Conservation (phyloP, 176 grass and related monocot genomes). For the Cenchrus fungigraminus region DNA sequence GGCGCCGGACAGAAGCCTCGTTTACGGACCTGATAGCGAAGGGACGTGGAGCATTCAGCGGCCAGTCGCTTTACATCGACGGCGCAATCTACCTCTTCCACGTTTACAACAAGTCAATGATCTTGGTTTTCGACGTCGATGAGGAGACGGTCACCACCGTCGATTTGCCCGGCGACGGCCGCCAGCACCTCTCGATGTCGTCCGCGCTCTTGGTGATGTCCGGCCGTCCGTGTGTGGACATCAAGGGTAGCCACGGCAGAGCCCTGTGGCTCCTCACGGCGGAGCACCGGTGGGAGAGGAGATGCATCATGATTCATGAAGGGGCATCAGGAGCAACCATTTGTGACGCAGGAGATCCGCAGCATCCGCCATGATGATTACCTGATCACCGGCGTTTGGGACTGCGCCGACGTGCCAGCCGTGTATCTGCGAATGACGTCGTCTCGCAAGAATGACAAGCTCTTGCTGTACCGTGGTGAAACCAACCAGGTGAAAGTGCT, state of each 20-base stretch:
- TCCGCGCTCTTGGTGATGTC: not conserved
- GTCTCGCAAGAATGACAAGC: not conserved
- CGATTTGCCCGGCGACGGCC: not conserved
- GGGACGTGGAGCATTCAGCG: not conserved
- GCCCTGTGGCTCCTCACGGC: constrained; percentile 11
- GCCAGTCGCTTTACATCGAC: not conserved
- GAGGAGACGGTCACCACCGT: constrained; percentile 11
- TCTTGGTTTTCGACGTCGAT: constrained; percentile 14
- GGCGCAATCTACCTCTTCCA: not conserved
- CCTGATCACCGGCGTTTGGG: not conserved
- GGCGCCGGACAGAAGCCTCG: too few relatives aligned
- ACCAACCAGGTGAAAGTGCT: not conserved
- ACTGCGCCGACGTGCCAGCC: not conserved
- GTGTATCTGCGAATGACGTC: not conserved
- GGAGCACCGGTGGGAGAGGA: not conserved
- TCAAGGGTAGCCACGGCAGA: not conserved
- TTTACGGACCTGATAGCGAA: not conserved
- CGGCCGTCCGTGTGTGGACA: not conserved
- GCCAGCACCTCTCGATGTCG: not conserved
- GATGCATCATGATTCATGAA: not conserved
- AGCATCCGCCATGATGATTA: not conserved
- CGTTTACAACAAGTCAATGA: too few relatives aligned
- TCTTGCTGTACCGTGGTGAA: not conserved
- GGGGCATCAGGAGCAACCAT: too few relatives aligned
- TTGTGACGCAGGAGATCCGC: too few relatives aligned